Base-by-base conservation (phyloP, 768 basidiomycete genomes). In the Tricholomella constricta region DNA sequence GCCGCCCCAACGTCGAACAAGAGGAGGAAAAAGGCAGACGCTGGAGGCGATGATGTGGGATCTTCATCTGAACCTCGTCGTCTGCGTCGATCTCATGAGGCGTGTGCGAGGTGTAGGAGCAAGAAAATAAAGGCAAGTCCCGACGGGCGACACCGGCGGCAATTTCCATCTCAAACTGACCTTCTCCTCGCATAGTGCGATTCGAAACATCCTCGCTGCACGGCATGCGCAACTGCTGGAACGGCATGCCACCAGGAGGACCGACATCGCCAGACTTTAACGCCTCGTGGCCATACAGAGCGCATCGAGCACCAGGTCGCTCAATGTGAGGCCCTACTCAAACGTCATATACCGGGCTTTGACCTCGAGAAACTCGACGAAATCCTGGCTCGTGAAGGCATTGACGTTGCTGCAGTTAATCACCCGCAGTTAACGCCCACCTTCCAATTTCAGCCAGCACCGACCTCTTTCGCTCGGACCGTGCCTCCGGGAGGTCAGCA, bases 111-210 rank as follows among this genome's bases (percentile, higher is more conserved):
- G 69, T 94, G 91, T 80, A 89, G 91, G 82, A 88, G 86, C 77
- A 93, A 94, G 84, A 94, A 94, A 88, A 94, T 94, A 75, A 94
- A 94, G 89, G 89, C 84, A 79, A 78, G 77, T 77, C 73, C 76
- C 78, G 77, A 75, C 84, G 84, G 83, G 78, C 70, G 71, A 72
- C 75, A 80, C 86, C 88, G 86, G 83, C 86, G 86, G 88, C 87
- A 89, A 88, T 81, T 86, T 82, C 86, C 87, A 84, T 72, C 70
- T 71, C 59, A 56, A 58, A 58, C 66, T 69, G 63, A 60, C 60
- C 52, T 62, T 59, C 40, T 62, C 62, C 36, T 58, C 56, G 50
- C 63, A 14, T 65, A 94, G 91, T 94, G 91, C 79, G 91, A 94
- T 71, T 92, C 90, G 6, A 92, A 91, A 66, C 89, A 91, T 68